Evolutionary conservation across 2,329 filamentous ascomycete genomes (phyloP), one percentile per base, ranked within the genome.

Genomic region (Scedosporium apiospermum): DNA sequence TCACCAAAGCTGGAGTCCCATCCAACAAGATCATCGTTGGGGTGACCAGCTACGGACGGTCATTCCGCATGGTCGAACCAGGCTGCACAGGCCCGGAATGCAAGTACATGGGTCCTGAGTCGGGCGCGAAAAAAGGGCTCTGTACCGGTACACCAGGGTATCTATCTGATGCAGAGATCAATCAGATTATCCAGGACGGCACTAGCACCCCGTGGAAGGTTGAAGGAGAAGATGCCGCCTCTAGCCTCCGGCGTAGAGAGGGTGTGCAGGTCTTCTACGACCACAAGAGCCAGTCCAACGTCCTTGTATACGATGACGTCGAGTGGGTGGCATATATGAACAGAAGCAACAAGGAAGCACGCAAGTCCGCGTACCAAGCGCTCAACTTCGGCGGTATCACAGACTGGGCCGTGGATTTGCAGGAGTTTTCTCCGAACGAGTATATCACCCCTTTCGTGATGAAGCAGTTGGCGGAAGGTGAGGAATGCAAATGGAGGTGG

Each of bases 131-230:
- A 4, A 64, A 64, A 18, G 73, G 72, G 3, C 51, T 57, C 1
- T 74, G 71, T 63, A 75, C 72, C 1, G 63, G 62, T 1, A 71
- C 70, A 0, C 63, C 62, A 2, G 73, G 73, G 1, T 74, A 74
- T 42, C 68, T 75, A 10, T 16, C 49, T 16, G 49, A 53, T 23
- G 49, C 49, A 16, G 49, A 53, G 18, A 53, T 53, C 18, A 16
- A 21, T 10, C 49, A 53, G 18, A 23, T 53, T 10, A 53, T 53
- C 4, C 2, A 18, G 3, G 9, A 18, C 49, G 49, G 49, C 49
- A 21, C n/a, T 18, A 10, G 16, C 3, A 10, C 9, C 49, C 27
- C 27, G 3, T 30, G 49, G 14, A 21, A 10, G 18, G 16, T 10
- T 3, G 27, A 30, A 30, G 27, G 27, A 30, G 27, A 30, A 30